Evolutionary conservation across 106 monocot genomes (phyloP).

Genomic region (Xerophyta viscosa): DNA sequence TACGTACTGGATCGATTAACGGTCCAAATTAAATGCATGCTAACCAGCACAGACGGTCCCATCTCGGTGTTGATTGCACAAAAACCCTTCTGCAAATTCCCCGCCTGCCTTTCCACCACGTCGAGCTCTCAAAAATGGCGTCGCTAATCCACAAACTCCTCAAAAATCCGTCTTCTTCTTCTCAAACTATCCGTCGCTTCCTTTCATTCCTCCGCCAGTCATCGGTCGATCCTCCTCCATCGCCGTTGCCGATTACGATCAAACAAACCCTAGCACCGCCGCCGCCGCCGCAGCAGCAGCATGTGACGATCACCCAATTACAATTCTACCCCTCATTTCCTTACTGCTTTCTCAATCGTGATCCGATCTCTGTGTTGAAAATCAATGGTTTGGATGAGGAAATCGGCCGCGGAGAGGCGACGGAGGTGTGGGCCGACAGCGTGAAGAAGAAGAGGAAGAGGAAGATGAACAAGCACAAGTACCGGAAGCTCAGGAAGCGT

Average conservation of each 20-base stretch:
- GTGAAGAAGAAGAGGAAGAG: conserved; percentile 54
- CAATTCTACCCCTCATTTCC: conserved; percentile 11
- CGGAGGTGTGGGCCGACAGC: conserved; percentile 36
- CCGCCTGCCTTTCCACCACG: too few species aligned
- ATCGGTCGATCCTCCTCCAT: neutral
- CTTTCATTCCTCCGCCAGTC: neutral
- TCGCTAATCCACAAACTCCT: conserved; percentile 4
- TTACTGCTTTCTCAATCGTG: neutral
- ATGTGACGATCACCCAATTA: neutral
- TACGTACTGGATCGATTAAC: too few species aligned
- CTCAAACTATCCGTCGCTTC: neutral
- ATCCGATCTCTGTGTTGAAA: neutral
- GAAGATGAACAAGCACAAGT: conserved; percentile 61
- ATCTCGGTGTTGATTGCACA: too few species aligned
- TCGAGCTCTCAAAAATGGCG: conserved; percentile 4
- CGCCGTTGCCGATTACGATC: too few species aligned
- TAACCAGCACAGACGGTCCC: too few species aligned
- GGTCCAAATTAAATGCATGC: too few species aligned
- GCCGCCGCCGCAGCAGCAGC: neutral
- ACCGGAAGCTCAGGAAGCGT: conserved; percentile 30
- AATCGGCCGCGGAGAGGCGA: neutral
- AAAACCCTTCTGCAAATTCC: too few species aligned
- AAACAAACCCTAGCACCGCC: too few species aligned
- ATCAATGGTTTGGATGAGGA: neutral
- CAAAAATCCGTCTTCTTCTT: neutral